Base-by-base conservation (phyloP, 768 basidiomycete genomes). In the Rhizopogon sp. region DNA sequence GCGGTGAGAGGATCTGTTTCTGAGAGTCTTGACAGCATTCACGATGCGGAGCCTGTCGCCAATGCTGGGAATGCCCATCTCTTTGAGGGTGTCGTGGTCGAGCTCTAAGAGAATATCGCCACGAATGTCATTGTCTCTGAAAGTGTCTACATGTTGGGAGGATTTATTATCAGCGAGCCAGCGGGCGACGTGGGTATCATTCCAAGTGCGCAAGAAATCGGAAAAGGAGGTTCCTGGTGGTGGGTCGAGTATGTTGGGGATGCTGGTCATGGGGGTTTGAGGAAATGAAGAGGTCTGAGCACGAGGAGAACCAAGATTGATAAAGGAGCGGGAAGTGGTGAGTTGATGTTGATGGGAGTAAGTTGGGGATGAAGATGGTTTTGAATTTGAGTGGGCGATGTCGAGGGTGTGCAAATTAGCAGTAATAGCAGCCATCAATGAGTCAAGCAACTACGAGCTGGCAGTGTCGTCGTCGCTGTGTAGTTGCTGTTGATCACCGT, bases 71-170 rank as follows among this genome's bases (percentile, higher is more conserved):
- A 99, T 81, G 13, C 89, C 89, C 84, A 98, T 90, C 71, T 99
- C 97, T 66, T 87, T 91, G 49, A 99, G 73, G 2, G 85, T 87
- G 6, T 75, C 70, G 69, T 94, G 90, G 65, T 98, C 96, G 43
- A 98, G 74, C 59, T 99, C 97, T 49, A 98, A 78, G 16, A 99
- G 73, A 20, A 99, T 85, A 65, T 92, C 88, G 5, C 96, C 94
- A 50, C 92, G 75, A 62, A 99, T 96, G 66, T 99, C 96, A 72
- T 96, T 90, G 4, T 79, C 77, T 46, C 77, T 81, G 74, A 99
- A 99, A 0, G 79, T 75, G 7, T 76, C 70, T 9, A 85, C 82
- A 64, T 87, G 87, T 39, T 77, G 76, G 0, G 73, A 79, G 63
- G 93, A 93, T 64, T 83, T 88, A 62, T 89, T 84, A 16, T 91